A percentile compares a stretch with the other conserved stretches of the same genome.
phyloP scores from a whole-genome alignment of 805 yeast genomes.

The Cyberlindnera mrakii region DNA sequence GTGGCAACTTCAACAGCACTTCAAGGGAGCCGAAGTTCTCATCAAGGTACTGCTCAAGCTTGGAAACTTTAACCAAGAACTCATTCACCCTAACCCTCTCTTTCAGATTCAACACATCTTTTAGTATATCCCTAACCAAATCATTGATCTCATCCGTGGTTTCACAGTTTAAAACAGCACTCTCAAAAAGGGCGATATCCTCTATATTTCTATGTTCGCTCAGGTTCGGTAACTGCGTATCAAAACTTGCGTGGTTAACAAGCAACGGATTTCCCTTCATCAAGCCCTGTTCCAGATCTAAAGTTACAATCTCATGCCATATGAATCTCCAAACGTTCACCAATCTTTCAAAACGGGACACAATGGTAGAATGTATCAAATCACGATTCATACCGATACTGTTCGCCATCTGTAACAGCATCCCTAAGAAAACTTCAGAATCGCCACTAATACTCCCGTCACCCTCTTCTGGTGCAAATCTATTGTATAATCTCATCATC shows the following conservation, averaged over 20 bases:
- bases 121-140: conserved; percentile 29
- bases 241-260: conserved; percentile 36
- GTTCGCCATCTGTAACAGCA: conserved; percentile 49
- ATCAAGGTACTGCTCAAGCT: conserved; percentile 31
- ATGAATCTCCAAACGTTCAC: conserved; percentile 50
- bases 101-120: conserved; percentile 34
- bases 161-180: conserved; percentile 29
- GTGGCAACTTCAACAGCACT: conserved; percentile 23
- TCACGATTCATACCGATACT: conserved; percentile 56
- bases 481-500: conserved; percentile 43
- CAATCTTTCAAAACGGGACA: conserved; percentile 19
- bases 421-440: conserved; percentile 41
- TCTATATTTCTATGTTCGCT: conserved; percentile 27
- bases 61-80: conserved; percentile 29
- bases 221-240: conserved; percentile 43
- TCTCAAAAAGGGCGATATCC: conserved; percentile 37
- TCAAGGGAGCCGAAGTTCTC: conserved; percentile 22
- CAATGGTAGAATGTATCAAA: conserved; percentile 32
- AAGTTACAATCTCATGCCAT: conserved; percentile 45
- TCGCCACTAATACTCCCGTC: conserved; percentile 50
- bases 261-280: conserved; percentile 42
- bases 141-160: conserved; percentile 27
- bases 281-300: conserved; percentile 41
- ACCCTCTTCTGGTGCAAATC: conserved; percentile 50
- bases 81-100: conserved; percentile 31